Evolutionary conservation across 1,284 basidiomycete genomes (phyloP).

Genomic region (Fomitopsis palustris): DNA sequence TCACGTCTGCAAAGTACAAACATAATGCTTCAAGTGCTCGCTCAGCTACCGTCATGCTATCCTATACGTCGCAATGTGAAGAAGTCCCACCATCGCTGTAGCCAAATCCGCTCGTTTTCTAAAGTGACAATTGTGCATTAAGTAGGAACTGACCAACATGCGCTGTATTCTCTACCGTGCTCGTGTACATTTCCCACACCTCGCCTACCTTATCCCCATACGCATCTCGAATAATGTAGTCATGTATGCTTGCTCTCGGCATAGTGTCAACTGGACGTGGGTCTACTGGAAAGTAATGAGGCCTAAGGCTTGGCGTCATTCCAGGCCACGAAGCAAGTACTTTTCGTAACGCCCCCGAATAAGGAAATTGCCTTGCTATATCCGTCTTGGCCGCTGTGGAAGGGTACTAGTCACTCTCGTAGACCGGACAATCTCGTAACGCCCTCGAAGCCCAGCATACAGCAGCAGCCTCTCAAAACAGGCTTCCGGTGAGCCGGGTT

Average conservation of each 20-base stretch:
- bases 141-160: constrained; percentile 2
- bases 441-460: too few relatives aligned
- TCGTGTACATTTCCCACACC: neutral
- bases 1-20: neutral
- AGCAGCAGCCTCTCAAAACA: too few relatives aligned
- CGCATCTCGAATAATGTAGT: constrained; percentile 1
- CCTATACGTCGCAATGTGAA: constrained; percentile 2
- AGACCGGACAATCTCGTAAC: too few relatives aligned
- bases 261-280: neutral
- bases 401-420: too few relatives aligned
- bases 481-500: too few relatives aligned
- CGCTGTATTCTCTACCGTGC: constrained; percentile 15
- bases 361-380: too few relatives aligned
- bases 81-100: constrained; percentile 5
- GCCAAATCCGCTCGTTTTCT: neutral
- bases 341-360: too few relatives aligned
- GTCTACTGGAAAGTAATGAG: neutral
- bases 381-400: too few relatives aligned
- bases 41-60: neutral
- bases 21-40: neutral
- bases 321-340: too few relatives aligned
- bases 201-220: neutral
- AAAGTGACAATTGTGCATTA: neutral
- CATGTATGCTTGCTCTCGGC: neutral
- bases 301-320: too few relatives aligned